Percentiles rank a stretch among this genome's conserved stretches.
These are phyloP conservation scores for Starmera dryadoides DNA, from an alignment of 805 yeast genomes.

Conservation along the genomic window DNA sequence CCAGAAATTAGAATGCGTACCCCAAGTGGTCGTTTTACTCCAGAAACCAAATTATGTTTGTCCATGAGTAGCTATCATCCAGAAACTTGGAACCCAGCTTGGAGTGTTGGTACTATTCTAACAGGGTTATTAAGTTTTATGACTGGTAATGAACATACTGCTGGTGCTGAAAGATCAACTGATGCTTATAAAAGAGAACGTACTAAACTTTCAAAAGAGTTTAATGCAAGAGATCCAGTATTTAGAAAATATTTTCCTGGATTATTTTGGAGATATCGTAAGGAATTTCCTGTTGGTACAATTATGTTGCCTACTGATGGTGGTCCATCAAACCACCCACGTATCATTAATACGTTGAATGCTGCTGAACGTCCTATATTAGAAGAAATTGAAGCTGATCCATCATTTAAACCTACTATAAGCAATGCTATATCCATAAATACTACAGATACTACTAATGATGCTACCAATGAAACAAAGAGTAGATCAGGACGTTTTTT, in stretches of 20 bases:
- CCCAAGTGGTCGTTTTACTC: conserved; percentile 78
- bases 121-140: conserved; percentile 84
- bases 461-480: too few species aligned
- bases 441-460: too few species aligned
- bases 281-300: too few species aligned
- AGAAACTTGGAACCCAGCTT: conserved; percentile 91
- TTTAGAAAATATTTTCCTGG: conserved; percentile 58
- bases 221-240: conserved; percentile 46
- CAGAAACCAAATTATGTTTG: conserved; percentile 71
- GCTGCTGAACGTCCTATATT: too few species aligned
- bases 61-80: conserved; percentile 92
- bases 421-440: too few species aligned
- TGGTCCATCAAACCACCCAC: too few species aligned
- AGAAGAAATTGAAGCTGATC: too few species aligned
- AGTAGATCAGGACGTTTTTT: too few species aligned
- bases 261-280: background rate
- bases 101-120: conserved; percentile 85
- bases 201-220: conserved; percentile 53
- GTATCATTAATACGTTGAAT: too few species aligned
- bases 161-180: conserved; percentile 68
- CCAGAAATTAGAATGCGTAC: conserved; percentile 84
- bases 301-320: too few species aligned
- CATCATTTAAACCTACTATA: too few species aligned
- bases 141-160: conserved; percentile 78
- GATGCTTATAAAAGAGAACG: conserved; percentile 42